A percentile compares a stretch with the other conserved stretches of the same genome.
Evolutionary conservation across 1,284 basidiomycete species (phyloP).

Genomic region (Singerocomus inundabilis): DNA sequence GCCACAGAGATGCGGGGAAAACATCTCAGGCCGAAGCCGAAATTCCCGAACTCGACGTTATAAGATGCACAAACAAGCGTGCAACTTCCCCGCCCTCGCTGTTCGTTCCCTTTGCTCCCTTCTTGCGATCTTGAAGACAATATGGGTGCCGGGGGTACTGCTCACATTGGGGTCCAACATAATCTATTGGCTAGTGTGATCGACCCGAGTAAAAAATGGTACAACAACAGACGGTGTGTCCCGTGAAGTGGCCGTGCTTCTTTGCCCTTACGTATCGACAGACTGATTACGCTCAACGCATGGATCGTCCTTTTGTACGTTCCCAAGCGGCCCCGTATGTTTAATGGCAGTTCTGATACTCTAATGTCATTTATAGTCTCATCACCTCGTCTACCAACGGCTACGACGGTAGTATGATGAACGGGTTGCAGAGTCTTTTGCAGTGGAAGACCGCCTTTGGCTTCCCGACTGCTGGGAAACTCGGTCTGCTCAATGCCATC

Average conservation of each 20-base stretch:
- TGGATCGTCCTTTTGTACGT: constrained; percentile 69
- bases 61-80: constrained; percentile 7
- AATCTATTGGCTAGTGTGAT: constrained; percentile 53
- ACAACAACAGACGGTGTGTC: constrained; percentile 63
- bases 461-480: constrained; percentile 50
- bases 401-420: constrained; percentile 78
- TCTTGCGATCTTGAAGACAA: constrained; percentile 28
- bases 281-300: constrained; percentile 59
- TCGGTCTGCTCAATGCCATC: constrained; percentile 76
- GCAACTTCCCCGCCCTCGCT: background rate
- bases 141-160: constrained; percentile 49
- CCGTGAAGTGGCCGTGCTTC: background rate
- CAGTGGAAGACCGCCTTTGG: constrained; percentile 63
- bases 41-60: constrained; percentile 13
- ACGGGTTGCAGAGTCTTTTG: constrained; percentile 63
- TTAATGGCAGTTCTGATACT: constrained; percentile 4
- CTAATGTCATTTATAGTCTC: constrained; percentile 40
- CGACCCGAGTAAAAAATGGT: constrained; percentile 67
- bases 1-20: constrained; percentile 37
- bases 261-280: constrained; percentile 26
- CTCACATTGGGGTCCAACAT: constrained; percentile 26
- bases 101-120: constrained; percentile 23
- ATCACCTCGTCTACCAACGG: constrained; percentile 79
- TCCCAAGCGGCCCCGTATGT: background rate
- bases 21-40: constrained; percentile 14